Conservation (phyloP, 805 yeast species). For the Suhomyces kilbournensis region DNA sequence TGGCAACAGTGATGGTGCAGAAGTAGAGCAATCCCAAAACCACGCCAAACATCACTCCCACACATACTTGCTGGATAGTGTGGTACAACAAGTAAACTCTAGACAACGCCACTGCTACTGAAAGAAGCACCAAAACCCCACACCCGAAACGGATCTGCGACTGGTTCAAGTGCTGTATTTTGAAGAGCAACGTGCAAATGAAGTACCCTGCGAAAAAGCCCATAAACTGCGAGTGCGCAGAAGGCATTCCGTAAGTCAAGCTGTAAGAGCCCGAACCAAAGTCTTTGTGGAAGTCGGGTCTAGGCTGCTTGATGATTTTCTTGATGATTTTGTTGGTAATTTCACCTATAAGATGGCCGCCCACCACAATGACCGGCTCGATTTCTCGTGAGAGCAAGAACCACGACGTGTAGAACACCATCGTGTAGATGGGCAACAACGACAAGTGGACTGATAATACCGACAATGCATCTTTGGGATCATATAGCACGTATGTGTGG, state of each 20-base stretch:
- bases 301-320: constrained; percentile 58
- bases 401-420: constrained; percentile 81
- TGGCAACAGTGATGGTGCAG: constrained; percentile 45
- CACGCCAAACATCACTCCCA: constrained; percentile 67
- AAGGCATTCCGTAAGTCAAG: constrained; percentile 91
- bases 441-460: constrained; percentile 67
- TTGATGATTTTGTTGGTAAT: constrained; percentile 67
- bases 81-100: constrained; percentile 81
- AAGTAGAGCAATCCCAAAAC: constrained; percentile 59
- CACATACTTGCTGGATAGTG: constrained; percentile 64
- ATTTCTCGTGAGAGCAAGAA: constrained; percentile 78
- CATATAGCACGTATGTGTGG: constrained; percentile 80
- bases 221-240: constrained; percentile 96
- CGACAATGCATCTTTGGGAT: constrained; percentile 61
- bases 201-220: constrained; percentile 71
- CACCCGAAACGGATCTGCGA: constrained; percentile 28
- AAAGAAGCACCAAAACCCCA: constrained; percentile 19
- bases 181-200: constrained; percentile 44
- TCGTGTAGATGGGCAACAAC: constrained; percentile 72
- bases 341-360: constrained; percentile 83
- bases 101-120: constrained; percentile 56
- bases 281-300: constrained; percentile 61
- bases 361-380: constrained; percentile 79
- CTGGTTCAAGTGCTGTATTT: constrained; percentile 30
- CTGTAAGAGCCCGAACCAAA: constrained; percentile 45